Evolutionary conservation across 2,329 filamentous ascomycete species (phyloP), one percentile per base, ranked within the genome.

Genomic region (Microthyrium microscopicum): DNA sequence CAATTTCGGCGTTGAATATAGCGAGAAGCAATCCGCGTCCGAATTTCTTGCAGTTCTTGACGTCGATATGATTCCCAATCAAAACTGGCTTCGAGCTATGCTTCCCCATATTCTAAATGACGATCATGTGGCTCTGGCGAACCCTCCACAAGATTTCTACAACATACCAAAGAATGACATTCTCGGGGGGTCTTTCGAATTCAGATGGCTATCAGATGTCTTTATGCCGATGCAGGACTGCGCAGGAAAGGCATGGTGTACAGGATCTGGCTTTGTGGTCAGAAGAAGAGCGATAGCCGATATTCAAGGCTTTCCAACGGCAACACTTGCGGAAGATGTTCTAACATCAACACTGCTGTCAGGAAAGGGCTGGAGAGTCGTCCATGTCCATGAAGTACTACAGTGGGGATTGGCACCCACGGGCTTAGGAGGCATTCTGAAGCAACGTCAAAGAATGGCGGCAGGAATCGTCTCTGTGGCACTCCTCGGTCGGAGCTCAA

Each of bases 371-470:
- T 44, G 50, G 29, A 40, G 40, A 12, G 51, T 43, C 11, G 37
- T 30, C 1, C 74, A 66, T 42, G 51, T 72, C 20, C 65, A 70
- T 40, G 70, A 75, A 42, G 58, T 62, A 4, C 55, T 75, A 3
- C 70, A 75, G 46, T 74, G 61, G 27, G 71, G 70, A 24, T 66
- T 63, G 2, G 65, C 73, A 1, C 64, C 70, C 4, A 68, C 70
- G 31, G 66, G 70, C 28, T 68, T 60, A 25, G 58, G 57, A 15
- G 59, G 61, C 13, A 66, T 71, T 43, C 44, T 71, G 5, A 70
- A 69, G 52, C 68, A 72, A 53, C 59, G 66, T 15, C 68, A 62
- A 0, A 58, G 66, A 26, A 70, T 66, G 67, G 61, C n/a, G n/a
- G n/a, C n/a, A n/a, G n/a, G n/a, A n/a, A n/a, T 61, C 20, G 62